Base-by-base conservation (phyloP, 306 rosid species). In the Mimosa bimucronata region DNA sequence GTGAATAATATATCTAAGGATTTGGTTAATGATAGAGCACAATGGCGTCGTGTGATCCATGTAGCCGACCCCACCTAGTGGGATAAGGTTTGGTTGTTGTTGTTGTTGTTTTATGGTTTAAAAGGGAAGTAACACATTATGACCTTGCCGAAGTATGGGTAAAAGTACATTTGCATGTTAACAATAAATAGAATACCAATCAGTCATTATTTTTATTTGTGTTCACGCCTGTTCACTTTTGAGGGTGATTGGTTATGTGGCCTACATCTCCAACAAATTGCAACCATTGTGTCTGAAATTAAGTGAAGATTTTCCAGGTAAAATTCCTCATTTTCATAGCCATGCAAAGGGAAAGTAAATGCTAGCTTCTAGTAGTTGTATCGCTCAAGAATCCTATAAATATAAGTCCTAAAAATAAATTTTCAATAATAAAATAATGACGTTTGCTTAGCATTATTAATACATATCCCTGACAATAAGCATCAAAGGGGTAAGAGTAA, bases 261-360 rank as follows among this genome's bases (percentile, higher is more conserved):
- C 62, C 13, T 21, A 52, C 6, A 55, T 21, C 29, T 55, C 11
- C 28, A 55, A 55, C 28, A n/a, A 53, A 53, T 55, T 55, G 30
- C 62, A 55, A 21, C 62, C 30, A 10, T 3, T 21, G 14, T 55
- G 30, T 21, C 7, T 55, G 62, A 55, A 55, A 23, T 9, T n/a
- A 55, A n/a, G 23, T 9, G 9, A 55, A 52, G 18, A n/a, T 8
- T 9, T 55, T 55, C 62, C 28, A 55, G 7, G 12, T 21, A 23
- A 55, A 55, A 55, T 55, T 55, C 29, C 48, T 78, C 38, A 77
- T 42, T 62, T 72, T 72, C 16, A 44, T 29, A 77, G 58, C 60
- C 58, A 18, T 64, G 19, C 52, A 40, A 41, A 7, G 15, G 8
- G 30, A 50, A 74, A 73, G 23, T 73, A 66, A 41, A 55, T 45